Conservation (phyloP, 495 filamentous ascomycete genomes). For the Penicillium malachiteum region DNA sequence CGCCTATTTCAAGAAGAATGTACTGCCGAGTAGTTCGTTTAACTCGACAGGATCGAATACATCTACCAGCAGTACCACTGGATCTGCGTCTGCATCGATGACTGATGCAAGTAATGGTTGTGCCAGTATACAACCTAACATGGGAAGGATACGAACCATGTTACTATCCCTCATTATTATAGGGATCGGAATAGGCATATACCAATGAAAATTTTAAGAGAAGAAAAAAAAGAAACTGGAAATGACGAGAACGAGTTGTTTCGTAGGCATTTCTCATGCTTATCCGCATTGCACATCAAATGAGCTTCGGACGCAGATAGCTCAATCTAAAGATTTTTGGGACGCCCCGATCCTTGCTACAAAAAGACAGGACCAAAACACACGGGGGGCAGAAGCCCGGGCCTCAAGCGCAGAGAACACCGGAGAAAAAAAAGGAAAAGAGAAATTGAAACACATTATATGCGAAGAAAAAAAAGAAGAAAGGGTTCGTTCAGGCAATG, state of each 20-base stretch:
- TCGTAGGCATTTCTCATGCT: conserved; percentile 38
- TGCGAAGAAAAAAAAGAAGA: conserved; percentile 27
- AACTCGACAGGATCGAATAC: conserved; percentile 12
- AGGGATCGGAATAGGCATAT: conserved; percentile 18
- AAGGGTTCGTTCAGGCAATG: conserved; percentile 39
- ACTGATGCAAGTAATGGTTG: conserved; percentile 8
- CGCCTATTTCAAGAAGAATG: conserved; percentile 37
- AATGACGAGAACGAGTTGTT: conserved; percentile 19
- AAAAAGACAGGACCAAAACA: conserved; percentile 22
- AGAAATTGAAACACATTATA: conserved; percentile 41
- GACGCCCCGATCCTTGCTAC: conserved; percentile 27
- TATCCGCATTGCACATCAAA: conserved; percentile 37
- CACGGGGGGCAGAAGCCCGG: conserved; percentile 26
- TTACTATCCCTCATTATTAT: conserved; percentile 14
- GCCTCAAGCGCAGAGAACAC: conserved; percentile 24
- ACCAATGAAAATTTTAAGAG: background rate
- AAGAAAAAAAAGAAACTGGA: conserved; percentile 1
- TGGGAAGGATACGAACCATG: conserved; percentile 4
- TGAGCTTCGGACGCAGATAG: conserved; percentile 22
- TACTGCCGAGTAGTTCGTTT: conserved; percentile 27
- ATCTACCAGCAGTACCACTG: background rate
- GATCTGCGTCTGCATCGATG: conserved; percentile 6
- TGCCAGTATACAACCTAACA: background rate
- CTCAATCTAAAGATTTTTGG: conserved; percentile 32
- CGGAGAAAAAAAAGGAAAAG: conserved; percentile 25